Evolutionary conservation across 177 flowering plant species (phyloP), one percentile per base, ranked within the genome.

Genomic region (Vitis hybrid): DNA sequence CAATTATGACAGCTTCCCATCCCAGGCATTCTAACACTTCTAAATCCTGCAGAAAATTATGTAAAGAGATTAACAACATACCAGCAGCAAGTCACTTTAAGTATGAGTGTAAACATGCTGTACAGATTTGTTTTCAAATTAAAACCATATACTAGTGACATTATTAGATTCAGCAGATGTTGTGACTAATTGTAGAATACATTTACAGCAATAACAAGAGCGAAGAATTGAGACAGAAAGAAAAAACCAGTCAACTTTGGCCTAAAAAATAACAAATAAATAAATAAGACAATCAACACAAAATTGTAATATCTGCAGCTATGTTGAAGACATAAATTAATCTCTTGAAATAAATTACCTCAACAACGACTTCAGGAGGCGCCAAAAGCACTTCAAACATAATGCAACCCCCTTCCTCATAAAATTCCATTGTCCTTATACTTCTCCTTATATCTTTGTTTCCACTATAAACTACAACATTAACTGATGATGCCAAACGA

Each of bases 1-100:
- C 95, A 76, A 91, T 71, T 57, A 89, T 64, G 17, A 88, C 67
- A 49, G 78, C 84, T 80, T 86, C 92, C 97, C 97, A 92, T 54
- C 70, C 73, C 18, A 89, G 64, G 75, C 75, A 28, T 50, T 72
- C 72, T 54, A 92, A 73, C 14, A 71, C 57, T 56, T 86, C 82
- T 9, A 86, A 18, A 79, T 92, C 97, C 97, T 92, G 86, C 76
- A 82, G 12, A 76, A 54, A 3, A 66, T 66, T 17, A 71, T 24
- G 2, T 33, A 69, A 38, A 11, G 17, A 11, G 15, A 53, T n/a
- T 8, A 57, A 19, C 18, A 58, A 8, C 63, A 4, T 3, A 24
- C 33, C 52, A 7, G 13, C 11, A 51, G 18, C 38, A 70, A 60
- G n/a, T 15, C 14, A 47, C 20, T 49, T 19, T 59, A 24, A 24